Conservation (phyloP, 768 basidiomycete genomes). For the Russula abietina region DNA sequence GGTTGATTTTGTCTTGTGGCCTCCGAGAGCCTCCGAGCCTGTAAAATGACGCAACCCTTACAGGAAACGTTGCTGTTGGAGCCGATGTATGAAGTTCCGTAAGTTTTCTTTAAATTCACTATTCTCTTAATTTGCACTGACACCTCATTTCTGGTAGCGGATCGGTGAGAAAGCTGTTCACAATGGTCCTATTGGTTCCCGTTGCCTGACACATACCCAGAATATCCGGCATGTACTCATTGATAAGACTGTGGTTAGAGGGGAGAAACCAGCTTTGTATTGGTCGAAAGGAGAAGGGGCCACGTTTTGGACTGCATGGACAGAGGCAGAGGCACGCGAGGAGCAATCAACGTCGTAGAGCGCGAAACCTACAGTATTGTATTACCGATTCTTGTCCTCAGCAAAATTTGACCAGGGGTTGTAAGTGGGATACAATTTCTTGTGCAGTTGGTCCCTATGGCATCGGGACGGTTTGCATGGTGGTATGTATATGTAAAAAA, state of each 20-base stretch:
- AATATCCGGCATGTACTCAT: slow-evolving; percentile 80
- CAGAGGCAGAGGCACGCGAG: slow-evolving; percentile 49
- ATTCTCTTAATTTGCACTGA: slow-evolving; percentile 4
- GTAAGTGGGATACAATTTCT: slow-evolving; percentile 12
- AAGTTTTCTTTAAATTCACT: slow-evolving; percentile 35
- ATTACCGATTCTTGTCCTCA: slow-evolving; percentile 19
- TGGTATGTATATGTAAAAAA: slow-evolving; percentile 24
- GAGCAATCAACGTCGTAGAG: slow-evolving; percentile 13
- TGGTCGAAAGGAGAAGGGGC: slow-evolving; percentile 65
- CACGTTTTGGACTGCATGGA: slow-evolving; percentile 74
- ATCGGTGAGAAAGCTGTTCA: slow-evolving; percentile 45
- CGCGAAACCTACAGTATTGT: slow-evolving; percentile 17
- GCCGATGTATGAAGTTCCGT: slow-evolving; percentile 91
- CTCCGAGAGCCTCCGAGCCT: neutral
- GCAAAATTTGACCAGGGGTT: slow-evolving; percentile 4
- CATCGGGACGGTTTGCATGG: slow-evolving; percentile 10
- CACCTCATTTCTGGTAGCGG: slow-evolving; percentile 39
- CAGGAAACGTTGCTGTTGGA: slow-evolving; percentile 80
- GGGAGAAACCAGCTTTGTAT: slow-evolving; percentile 58
- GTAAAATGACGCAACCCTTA: slow-evolving; percentile 1
- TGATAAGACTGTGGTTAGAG: slow-evolving; percentile 62
- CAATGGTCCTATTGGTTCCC: neutral
- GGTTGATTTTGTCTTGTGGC: neutral
- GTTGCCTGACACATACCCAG: slow-evolving; percentile 34
- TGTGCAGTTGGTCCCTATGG: neutral